Conservation (phyloP, 2,329 filamentous ascomycete genomes). For the Huntiella moniliformis region DNA sequence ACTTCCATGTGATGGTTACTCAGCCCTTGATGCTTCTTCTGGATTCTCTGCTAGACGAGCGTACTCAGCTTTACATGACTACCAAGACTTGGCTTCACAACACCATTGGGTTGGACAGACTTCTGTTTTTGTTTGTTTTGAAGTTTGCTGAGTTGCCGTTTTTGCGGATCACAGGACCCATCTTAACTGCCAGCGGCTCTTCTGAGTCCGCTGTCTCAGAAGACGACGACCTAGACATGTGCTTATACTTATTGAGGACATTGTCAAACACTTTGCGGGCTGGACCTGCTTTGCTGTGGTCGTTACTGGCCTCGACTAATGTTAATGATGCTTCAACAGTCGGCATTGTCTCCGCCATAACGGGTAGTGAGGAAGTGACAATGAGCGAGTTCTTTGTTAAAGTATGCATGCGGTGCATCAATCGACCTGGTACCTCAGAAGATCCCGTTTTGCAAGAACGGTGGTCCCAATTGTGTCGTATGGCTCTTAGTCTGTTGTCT, state of each 20-base stretch:
- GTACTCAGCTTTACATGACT: constrained; percentile 55
- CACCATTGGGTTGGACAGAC: constrained; percentile 42
- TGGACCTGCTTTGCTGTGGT: constrained; percentile 51
- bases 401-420: constrained; percentile 45
- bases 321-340: constrained; percentile 27
- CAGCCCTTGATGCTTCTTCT: constrained; percentile 67
- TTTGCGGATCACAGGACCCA: constrained; percentile 18
- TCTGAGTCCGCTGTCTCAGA: constrained; percentile 20
- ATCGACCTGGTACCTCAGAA: constrained; percentile 21
- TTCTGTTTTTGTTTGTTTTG: constrained; percentile 41
- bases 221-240: constrained; percentile 55
- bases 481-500: constrained; percentile 49
- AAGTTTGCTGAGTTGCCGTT: constrained; percentile 40
- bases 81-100: constrained; percentile 65
- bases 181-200: constrained; percentile 2
- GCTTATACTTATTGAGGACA: constrained; percentile 59
- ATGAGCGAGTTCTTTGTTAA: constrained; percentile 51
- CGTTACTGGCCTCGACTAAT: constrained; percentile 44
- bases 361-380: constrained; percentile 33
- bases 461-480: constrained; percentile 50
- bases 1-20: constrained; percentile 57
- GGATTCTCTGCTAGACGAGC: constrained; percentile 56
- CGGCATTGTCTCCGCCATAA: constrained; percentile 25
- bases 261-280: constrained; percentile 54
- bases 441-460: constrained; percentile 24